phyloP scores from a whole-genome alignment of 1,139 yeast genomes.

The Candida labiduridarum region DNA sequence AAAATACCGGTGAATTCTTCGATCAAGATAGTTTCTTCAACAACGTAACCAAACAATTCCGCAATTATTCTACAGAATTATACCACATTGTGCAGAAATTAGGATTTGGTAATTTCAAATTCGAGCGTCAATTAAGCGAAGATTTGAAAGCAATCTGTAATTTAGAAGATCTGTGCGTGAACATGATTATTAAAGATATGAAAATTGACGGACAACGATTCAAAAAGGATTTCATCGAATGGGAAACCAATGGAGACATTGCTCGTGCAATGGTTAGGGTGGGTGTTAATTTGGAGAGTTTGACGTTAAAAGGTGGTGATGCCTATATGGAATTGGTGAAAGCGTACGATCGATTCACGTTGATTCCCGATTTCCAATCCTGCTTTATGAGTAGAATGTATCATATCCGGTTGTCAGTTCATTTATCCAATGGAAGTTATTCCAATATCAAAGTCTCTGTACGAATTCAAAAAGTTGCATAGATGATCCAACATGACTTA shows the following conservation, averaged over 20 bases:
- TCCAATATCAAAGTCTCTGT: no score
- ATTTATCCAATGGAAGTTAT: no score
- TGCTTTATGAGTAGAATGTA: no score
- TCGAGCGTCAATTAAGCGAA: conserved; percentile 33
- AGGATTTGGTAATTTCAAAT: conserved; percentile 28
- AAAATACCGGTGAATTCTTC: conserved; percentile 11
- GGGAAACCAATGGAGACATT: conserved; percentile 4
- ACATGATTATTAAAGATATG: conserved; percentile 23
- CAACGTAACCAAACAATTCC: conserved; percentile 28
- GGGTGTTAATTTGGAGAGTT: conserved; percentile 13
- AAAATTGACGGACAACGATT: conserved; percentile 11
- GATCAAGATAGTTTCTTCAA: conserved; percentile 29
- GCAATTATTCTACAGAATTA: conserved; percentile 22
- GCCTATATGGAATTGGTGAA: background rate
- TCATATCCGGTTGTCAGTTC: no score
- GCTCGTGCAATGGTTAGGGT: conserved; percentile 13
- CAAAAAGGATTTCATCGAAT: conserved; percentile 7
- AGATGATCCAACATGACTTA: no score
- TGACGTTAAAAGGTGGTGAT: conserved; percentile 14
- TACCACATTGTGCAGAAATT: conserved; percentile 22
- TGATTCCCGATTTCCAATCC: conserved; percentile 45
- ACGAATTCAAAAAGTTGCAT: no score
- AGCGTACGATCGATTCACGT: conserved; percentile 23
- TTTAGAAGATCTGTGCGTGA: conserved; percentile 31
- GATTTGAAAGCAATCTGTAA: conserved; percentile 34